Conservation (phyloP, 805 yeast species). For the Lachancea sp. region DNA sequence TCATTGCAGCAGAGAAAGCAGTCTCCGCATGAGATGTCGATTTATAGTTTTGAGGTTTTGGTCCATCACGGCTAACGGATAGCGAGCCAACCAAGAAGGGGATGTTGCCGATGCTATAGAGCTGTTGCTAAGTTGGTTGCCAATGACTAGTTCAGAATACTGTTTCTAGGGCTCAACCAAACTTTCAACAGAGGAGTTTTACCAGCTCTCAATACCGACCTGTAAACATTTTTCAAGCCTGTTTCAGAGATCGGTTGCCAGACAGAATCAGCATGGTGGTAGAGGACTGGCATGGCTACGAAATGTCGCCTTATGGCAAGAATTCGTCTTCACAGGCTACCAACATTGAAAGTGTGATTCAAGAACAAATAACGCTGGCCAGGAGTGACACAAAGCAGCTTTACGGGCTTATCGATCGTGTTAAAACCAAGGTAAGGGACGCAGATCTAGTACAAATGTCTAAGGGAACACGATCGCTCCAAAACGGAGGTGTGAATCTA, state of each 20-base stretch:
- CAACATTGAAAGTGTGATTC: slow-evolving; percentile 21
- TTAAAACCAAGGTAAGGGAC: slow-evolving; percentile 40
- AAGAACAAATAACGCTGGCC: slow-evolving; percentile 32
- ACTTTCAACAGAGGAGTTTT: too few species aligned
- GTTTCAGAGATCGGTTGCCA: too few species aligned
- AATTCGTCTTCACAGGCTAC: neutral
- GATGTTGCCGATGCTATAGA: neutral
- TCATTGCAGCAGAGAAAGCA: neutral
- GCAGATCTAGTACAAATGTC: slow-evolving; percentile 38
- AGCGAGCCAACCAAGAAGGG: neutral
- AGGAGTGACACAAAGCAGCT: slow-evolving; percentile 42
- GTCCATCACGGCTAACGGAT: slow-evolving; percentile 6
- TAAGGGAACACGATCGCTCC: slow-evolving; percentile 20
- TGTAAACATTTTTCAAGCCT: too few species aligned
- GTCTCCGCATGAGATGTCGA: too few species aligned
- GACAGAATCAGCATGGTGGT: neutral
- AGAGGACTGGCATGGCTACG: neutral
- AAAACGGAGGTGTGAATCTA: slow-evolving; percentile 26
- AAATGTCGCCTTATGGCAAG: neutral
- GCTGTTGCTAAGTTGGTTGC: too few species aligned
- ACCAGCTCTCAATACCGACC: too few species aligned
- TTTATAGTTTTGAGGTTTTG: slow-evolving; percentile 7
- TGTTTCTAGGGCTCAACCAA: too few species aligned
- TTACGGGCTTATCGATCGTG: slow-evolving; percentile 44
- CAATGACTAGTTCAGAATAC: neutral